These are phyloP conservation scores for Globisporangium cylindrosporum DNA, from an alignment of 352 stramenopile species.

Conservation along the genomic window DNA sequence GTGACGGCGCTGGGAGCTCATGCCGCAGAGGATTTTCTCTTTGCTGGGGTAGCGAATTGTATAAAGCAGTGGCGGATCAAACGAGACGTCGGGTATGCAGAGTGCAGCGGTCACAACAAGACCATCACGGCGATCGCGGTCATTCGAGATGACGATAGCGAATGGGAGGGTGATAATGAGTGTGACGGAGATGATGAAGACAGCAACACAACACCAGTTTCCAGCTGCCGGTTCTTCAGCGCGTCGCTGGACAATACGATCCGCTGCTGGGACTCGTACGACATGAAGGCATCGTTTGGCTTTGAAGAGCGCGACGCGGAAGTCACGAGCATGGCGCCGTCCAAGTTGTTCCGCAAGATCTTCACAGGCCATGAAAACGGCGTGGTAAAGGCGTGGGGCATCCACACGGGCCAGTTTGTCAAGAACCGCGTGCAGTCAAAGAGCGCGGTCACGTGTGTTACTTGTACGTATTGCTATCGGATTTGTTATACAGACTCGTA, in stretches of 20 bases:
- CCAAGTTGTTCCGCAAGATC: slow-evolving; percentile 48
- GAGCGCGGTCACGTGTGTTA: slow-evolving; percentile 47
- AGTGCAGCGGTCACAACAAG: slow-evolving; percentile 52
- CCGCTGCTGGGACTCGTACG: slow-evolving; percentile 72
- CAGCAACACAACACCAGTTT: slow-evolving; percentile 4
- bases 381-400: slow-evolving; percentile 59
- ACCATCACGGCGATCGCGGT: slow-evolving; percentile 45
- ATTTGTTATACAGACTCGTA: background rate
- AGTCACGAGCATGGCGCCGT: slow-evolving; percentile 54
- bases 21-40: slow-evolving; percentile 35
- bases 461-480: slow-evolving; percentile 22
- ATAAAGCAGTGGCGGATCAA: slow-evolving; percentile 64
- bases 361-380: slow-evolving; percentile 62
- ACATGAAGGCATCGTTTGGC: slow-evolving; percentile 54
- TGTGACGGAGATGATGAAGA: slow-evolving; percentile 15
- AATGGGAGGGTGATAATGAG: slow-evolving; percentile 11
- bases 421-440: slow-evolving; percentile 23
- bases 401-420: slow-evolving; percentile 52
- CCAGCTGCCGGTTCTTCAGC: slow-evolving; percentile 51
- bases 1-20: background rate
- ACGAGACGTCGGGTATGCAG: slow-evolving; percentile 55
- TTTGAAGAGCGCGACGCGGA: slow-evolving; percentile 71
- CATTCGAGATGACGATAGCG: slow-evolving; percentile 24
- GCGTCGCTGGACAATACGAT: slow-evolving; percentile 69
- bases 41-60: slow-evolving; percentile 35